Evolutionary conservation across 768 basidiomycete species (phyloP).

Genomic region (Leucosporidium scottii): DNA sequence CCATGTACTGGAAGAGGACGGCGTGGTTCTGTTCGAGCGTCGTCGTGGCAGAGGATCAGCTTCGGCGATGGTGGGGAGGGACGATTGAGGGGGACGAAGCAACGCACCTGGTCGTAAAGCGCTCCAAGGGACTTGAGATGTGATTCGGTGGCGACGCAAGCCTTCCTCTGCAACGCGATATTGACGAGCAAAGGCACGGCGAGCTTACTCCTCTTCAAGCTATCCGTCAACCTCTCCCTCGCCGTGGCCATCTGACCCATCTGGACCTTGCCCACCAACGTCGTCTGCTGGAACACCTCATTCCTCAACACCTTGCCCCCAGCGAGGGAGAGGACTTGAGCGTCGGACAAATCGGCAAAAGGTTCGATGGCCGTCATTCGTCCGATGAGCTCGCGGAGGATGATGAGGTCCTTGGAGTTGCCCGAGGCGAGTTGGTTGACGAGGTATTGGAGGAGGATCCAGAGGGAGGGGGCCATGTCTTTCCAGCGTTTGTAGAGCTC

Average conservation of each 20-base stretch:
- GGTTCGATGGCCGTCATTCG: constrained; percentile 94
- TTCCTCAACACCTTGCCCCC: constrained; percentile 79
- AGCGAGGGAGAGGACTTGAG: constrained; percentile 81
- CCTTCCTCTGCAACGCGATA: constrained; percentile 82
- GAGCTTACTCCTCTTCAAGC: constrained; percentile 40
- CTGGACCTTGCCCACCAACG: no score
- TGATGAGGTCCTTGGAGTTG: constrained; percentile 78
- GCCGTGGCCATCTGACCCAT: no score
- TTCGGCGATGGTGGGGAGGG: background rate
- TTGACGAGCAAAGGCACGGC: constrained; percentile 86
- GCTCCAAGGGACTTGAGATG: constrained; percentile 79
- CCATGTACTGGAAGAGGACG: constrained; percentile 83
- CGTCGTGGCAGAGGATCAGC: constrained; percentile 12
- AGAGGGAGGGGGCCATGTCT: constrained; percentile 56
- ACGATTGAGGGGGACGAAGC: background rate
- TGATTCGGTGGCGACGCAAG: constrained; percentile 65
- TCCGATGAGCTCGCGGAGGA: constrained; percentile 85
- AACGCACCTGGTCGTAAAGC: constrained; percentile 77
- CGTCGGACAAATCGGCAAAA: constrained; percentile 76
- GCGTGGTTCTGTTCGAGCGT: constrained; percentile 64
- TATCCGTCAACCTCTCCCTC: no score
- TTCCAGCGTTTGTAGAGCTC: constrained; percentile 77
- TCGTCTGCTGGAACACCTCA: constrained; percentile 55
- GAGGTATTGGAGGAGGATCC: constrained; percentile 71
- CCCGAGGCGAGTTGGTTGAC: constrained; percentile 80